Conservation (phyloP, 768 basidiomycete species). For the Suillus occidentalis region DNA sequence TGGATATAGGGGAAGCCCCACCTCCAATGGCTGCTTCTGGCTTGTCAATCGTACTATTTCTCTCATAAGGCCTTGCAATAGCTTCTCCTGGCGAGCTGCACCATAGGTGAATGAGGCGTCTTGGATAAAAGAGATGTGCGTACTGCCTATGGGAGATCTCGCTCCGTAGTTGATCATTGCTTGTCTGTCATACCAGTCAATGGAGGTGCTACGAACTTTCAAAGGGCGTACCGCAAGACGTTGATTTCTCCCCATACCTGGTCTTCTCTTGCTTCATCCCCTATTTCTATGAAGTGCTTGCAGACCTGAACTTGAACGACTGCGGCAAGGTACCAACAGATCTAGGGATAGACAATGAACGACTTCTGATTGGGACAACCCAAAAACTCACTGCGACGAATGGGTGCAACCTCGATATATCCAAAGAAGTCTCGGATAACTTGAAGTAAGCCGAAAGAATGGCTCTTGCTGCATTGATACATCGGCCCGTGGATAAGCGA, state of each 20-base stretch:
- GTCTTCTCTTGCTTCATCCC: conserved; percentile 72
- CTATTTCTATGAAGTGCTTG: conserved; percentile 81
- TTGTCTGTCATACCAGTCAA: conserved; percentile 45
- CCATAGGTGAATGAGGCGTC: conserved; percentile 11
- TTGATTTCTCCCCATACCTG: conserved; percentile 90
- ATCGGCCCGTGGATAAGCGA: conserved; percentile 66
- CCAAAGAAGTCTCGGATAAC: conserved; percentile 79
- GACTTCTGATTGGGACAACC: conserved; percentile 9
- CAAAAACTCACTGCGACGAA: conserved; percentile 68
- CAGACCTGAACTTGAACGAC: conserved; percentile 85
- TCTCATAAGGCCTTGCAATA: conserved; percentile 80
- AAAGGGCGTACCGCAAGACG: conserved; percentile 57
- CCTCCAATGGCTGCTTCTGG: conserved; percentile 77
- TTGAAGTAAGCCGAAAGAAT: conserved; percentile 77
- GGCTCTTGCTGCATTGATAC: conserved; percentile 70
- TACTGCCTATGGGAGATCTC: conserved; percentile 82
- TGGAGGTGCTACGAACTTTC: background rate
- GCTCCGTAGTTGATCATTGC: conserved; percentile 83
- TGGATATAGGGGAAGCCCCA: conserved; percentile 78
- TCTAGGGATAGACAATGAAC: conserved; percentile 42
- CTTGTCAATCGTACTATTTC: conserved; percentile 83
- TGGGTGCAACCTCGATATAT: conserved; percentile 77
- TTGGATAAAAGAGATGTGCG: conserved; percentile 29
- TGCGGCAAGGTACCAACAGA: conserved; percentile 90
- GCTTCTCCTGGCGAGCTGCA: conserved; percentile 77